These are phyloP conservation scores for Monosporascus sp. DNA, from an alignment of 2,329 filamentous ascomycete genomes.

Conservation along the genomic window DNA sequence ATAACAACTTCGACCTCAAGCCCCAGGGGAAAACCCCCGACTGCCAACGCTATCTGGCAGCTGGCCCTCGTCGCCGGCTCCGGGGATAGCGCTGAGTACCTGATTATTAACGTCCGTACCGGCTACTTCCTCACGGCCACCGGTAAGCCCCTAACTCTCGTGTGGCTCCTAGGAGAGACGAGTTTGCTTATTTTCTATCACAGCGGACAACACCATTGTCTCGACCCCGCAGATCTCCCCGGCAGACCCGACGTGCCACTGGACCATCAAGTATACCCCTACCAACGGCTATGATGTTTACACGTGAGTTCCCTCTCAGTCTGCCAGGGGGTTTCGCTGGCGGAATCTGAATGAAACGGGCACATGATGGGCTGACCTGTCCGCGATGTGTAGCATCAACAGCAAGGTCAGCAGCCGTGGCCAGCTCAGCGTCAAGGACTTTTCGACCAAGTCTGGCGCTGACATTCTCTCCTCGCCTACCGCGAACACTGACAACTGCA, in stretches of 20 bases:
- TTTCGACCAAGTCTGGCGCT: no score
- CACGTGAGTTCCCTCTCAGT: slow-evolving; percentile 1
- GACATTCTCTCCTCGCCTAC: no score
- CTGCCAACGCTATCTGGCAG: slow-evolving; percentile 4
- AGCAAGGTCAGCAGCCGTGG: no score
- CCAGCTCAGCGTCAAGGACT: no score
- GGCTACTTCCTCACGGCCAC: slow-evolving; percentile 8
- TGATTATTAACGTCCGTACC: slow-evolving; percentile 7
- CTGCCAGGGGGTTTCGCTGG: not conserved
- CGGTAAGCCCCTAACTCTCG: not conserved
- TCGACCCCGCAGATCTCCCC: slow-evolving; percentile 9
- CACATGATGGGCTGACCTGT: no score
- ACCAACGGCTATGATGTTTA: slow-evolving; percentile 7
- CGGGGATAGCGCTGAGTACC: slow-evolving; percentile 3
- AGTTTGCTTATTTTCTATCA: not conserved
- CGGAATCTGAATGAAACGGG: not conserved
- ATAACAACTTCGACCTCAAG: not conserved
- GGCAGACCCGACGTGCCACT: slow-evolving; percentile 3
- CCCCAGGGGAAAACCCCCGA: not conserved
- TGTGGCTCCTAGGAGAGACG: not conserved
- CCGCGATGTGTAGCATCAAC: no score
- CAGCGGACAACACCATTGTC: slow-evolving; percentile 2
- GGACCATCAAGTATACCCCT: slow-evolving; percentile 4
- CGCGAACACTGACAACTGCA: no score
- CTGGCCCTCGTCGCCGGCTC: slow-evolving; percentile 6